Evolutionary conservation across 2,329 filamentous ascomycete species (phyloP), one percentile per base, ranked within the genome.

Genomic region (Pezicula neosporulosa): DNA sequence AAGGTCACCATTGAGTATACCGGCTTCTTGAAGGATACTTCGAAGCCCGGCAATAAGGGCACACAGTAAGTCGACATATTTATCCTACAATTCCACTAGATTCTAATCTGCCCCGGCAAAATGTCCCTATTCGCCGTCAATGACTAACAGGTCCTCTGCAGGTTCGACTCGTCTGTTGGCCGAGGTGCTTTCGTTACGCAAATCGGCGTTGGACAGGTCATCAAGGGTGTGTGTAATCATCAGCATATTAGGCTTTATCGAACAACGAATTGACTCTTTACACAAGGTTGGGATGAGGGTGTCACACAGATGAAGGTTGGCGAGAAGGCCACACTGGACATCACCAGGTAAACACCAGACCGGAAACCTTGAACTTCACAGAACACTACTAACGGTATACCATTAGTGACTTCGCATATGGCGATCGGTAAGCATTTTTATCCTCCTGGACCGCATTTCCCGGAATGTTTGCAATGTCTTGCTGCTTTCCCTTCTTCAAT

Each of bases 1-100:
- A 82, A 73, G 24, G 89, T 97, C 65, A 82, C 81, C 66, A 96
- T 97, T 67, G 83, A 94, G 73, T 97, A 97, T 80, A 94, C 87
- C 39, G 94, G 94, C 63, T 96, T 77, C 73, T 79, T 97, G 57
- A 88, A 87, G 72, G 86, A 95, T 65, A 65, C 75, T 19, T 72
- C 66, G 57, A 72, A 82, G 68, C 71, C 79, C 16, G 77, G 82
- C 52, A 76, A 81, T 65, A 83, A 88, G 79, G 92, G 92, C 63
- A 72, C 70, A 24, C 67, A 90, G 91, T 96, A 76, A 65, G 86
- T 72, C n/a, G 10, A 27, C 13, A n/a, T 13, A 4, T 19, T 19
- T 16, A 10, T 19, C 37, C 16, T 39, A n/a, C 37, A n/a, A 5
- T 19, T 16, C 9, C 19, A 4, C 37, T 39, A 2, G 24, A 24